These are phyloP conservation scores for Yamadazyma ubonensis DNA, from an alignment of 805 yeast species.

Conservation along the genomic window DNA sequence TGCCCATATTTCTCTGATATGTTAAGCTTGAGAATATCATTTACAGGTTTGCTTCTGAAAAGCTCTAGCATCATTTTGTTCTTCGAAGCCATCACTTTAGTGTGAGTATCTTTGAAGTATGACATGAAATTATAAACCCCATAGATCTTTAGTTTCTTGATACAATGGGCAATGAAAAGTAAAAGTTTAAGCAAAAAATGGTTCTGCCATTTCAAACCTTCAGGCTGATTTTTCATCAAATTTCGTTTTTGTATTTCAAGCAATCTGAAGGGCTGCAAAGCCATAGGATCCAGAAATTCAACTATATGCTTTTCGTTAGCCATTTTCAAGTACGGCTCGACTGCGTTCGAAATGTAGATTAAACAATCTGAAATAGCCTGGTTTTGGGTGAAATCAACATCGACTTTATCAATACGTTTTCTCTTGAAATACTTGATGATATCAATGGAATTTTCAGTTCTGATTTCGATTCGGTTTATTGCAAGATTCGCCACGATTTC, in stretches of 20 bases:
- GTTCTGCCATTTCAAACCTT: conserved; percentile 74
- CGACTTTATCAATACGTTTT: conserved; percentile 61
- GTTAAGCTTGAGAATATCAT: conserved; percentile 38
- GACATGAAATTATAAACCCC: conserved; percentile 77
- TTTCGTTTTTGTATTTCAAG: conserved; percentile 66
- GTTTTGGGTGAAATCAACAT: conserved; percentile 37
- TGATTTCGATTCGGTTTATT: conserved; percentile 76
- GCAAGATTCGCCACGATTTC: conserved; percentile 69
- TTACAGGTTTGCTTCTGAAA: conserved; percentile 34
- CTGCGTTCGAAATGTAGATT: conserved; percentile 53
- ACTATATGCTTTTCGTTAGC: conserved; percentile 66
- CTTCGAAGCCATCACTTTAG: conserved; percentile 54
- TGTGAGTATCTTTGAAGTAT: conserved; percentile 62
- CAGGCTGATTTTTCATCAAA: conserved; percentile 52
- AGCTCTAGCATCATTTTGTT: conserved; percentile 63
- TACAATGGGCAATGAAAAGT: conserved; percentile 69
- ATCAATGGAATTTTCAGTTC: conserved; percentile 84
- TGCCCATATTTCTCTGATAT: conserved; percentile 38
- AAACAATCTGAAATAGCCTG: conserved; percentile 44
- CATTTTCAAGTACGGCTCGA: conserved; percentile 60
- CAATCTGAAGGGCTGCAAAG: conserved; percentile 67
- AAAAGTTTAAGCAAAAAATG: conserved; percentile 61
- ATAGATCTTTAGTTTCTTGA: conserved; percentile 69
- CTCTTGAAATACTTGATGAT: conserved; percentile 74
- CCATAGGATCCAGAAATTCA: conserved; percentile 57